phyloP scores from a whole-genome alignment of 768 basidiomycete genomes.

The Pleurotus salmoneostramineus region DNA sequence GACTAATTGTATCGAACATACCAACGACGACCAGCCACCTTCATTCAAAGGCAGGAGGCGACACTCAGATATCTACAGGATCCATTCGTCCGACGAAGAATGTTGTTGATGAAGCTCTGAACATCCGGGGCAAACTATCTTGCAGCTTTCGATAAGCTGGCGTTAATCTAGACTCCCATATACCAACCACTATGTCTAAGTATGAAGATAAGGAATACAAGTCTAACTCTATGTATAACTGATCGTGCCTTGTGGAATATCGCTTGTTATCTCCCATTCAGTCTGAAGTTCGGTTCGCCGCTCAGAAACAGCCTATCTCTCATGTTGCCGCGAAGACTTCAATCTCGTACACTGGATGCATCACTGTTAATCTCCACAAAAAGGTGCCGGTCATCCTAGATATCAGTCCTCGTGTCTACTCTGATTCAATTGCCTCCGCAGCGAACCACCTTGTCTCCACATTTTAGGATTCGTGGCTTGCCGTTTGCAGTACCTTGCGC shows the following conservation, averaged over 20 bases:
- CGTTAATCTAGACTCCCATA: too few species aligned
- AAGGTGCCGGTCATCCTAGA: neutral
- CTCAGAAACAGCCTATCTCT: too few species aligned
- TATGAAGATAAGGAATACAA: too few species aligned
- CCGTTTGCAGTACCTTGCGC: neutral
- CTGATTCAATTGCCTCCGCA: constrained; percentile 1
- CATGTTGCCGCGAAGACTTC: too few species aligned
- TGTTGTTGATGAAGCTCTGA: neutral
- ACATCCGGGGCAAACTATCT: neutral
- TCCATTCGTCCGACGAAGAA: neutral
- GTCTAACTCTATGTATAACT: too few species aligned
- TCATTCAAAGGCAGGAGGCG: neutral
- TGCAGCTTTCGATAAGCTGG: neutral
- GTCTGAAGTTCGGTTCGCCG: too few species aligned
- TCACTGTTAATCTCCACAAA: neutral
- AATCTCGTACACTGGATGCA: too few species aligned
- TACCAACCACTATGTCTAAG: too few species aligned
- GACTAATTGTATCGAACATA: too few species aligned
- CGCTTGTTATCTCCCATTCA: too few species aligned
- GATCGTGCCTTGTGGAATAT: too few species aligned
- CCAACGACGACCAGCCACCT: neutral
- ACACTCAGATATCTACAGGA: neutral
- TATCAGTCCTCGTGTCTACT: neutral
- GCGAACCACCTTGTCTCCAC: neutral
- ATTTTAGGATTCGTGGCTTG: neutral